Conservation (phyloP, 1,284 basidiomycete genomes). For the Trichosporon ovoides region DNA sequence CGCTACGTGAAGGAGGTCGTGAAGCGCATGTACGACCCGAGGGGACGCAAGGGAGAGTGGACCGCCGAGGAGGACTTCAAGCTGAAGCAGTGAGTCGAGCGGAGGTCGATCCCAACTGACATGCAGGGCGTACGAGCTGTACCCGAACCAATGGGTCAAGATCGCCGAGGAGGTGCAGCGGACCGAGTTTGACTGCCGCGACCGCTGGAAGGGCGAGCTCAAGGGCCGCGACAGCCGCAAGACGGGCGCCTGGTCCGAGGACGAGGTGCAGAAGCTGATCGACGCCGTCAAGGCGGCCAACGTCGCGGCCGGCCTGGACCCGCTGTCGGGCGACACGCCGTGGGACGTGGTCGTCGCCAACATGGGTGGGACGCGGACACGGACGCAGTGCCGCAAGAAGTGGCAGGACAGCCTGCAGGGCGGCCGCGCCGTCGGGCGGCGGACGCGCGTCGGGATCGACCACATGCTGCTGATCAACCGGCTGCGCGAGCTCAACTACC, state of each 20-base stretch:
- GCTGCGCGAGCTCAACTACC: slow-evolving; percentile 12
- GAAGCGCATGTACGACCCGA: slow-evolving; percentile 36
- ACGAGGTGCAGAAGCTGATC: slow-evolving; percentile 22
- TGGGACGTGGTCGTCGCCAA: slow-evolving; percentile 29
- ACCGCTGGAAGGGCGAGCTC: slow-evolving; percentile 35
- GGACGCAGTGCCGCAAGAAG: slow-evolving; percentile 32
- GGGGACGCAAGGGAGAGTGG: slow-evolving; percentile 39
- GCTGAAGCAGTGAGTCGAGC: slow-evolving; percentile 28
- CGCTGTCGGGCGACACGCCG: slow-evolving; percentile 23
- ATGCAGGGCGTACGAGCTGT: slow-evolving; percentile 27
- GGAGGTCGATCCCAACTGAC: not conserved
- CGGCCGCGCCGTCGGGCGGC: slow-evolving; percentile 2
- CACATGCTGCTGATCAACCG: slow-evolving; percentile 8
- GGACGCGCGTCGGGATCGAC: slow-evolving; percentile 10
- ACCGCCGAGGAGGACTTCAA: slow-evolving; percentile 34
- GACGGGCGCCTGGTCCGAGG: slow-evolving; percentile 24
- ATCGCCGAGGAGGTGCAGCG: slow-evolving; percentile 35
- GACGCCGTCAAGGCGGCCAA: slow-evolving; percentile 24
- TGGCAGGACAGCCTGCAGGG: slow-evolving; percentile 21
- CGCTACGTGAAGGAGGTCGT: slow-evolving; percentile 36
- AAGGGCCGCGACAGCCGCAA: slow-evolving; percentile 15
- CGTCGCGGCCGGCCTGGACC: slow-evolving; percentile 18
- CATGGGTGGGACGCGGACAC: slow-evolving; percentile 26
- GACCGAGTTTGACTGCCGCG: slow-evolving; percentile 36
- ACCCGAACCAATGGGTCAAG: slow-evolving; percentile 36